Base-by-base conservation (phyloP, 805 yeast species). In the Candida silvatica region DNA sequence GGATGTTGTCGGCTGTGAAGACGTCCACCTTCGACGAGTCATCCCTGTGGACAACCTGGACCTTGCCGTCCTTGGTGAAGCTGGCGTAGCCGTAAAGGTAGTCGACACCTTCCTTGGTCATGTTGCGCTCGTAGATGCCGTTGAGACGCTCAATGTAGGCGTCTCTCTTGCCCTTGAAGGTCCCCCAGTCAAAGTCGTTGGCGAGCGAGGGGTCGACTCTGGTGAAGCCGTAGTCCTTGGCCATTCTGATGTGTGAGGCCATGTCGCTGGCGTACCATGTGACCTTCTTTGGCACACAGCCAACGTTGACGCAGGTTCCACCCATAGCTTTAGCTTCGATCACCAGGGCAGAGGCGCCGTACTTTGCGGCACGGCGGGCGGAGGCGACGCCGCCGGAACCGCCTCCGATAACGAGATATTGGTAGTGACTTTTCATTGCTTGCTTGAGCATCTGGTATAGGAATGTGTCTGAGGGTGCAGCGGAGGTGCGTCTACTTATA, bases 311-410 rank as follows among this genome's bases (percentile, higher is more conserved):
- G 71, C 99, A 92, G 28, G 98, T 92, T 20, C 99, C 99, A 39
- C 98, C 98, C 61, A 92, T 71, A 44, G 68, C 79, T 35, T 76
- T 74, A 27, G 84, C 75, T 60, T 92, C 98, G 36, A 92, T 69
- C 16, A 92, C 53, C 35, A 88, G 65, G 2, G 92, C 80, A 47
- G 86, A 85, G 18, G 94, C 95, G 18, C 98, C 98, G 48, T 88
- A 76, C 22, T 76, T 71, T 25, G 97, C 96, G 9, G 98, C 97
- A 50, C 97, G 77, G 60, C 99, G 78, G 12, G 97, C 94, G 16
- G 94, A 79, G n/a, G 98, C 96, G 30, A 92, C 97, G 47, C 99
- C 99, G 31, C 97, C 99, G 25, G 96, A 86, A 11, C 99, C 99
- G 39, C 98, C 99, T 35, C 99, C 99, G 46, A 92, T 92, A 39